Evolutionary conservation across 164 flowering plant genomes (phyloP).

Genomic region (Aristolochia fimbriata): DNA sequence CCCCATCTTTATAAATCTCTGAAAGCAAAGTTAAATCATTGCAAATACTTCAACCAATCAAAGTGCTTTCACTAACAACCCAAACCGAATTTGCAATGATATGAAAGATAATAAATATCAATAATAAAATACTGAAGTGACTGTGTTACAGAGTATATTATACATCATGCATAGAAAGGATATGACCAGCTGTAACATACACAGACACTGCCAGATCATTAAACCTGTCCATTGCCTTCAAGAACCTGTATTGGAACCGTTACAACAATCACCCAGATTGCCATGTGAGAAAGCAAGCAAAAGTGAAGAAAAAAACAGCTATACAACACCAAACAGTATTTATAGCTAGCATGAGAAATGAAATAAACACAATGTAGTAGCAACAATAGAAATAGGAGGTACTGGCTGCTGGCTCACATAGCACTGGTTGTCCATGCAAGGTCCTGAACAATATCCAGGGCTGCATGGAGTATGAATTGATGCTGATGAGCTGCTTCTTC

Average conservation of each 20-base stretch:
- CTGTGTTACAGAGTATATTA: no score
- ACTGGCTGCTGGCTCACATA: constrained; percentile 35
- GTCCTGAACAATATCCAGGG: constrained; percentile 94
- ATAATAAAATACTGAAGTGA: no score
- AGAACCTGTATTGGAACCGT: constrained; percentile 49
- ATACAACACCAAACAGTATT: background rate
- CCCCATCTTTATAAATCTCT: no score
- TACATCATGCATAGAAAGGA: constrained; percentile 32
- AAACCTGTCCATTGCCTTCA: constrained; percentile 83
- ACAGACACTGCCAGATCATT: constrained; percentile 88
- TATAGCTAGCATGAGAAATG: background rate
- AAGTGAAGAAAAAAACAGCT: background rate
- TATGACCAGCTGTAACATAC: constrained; percentile 97
- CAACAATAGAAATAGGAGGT: background rate
- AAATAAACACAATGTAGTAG: background rate
- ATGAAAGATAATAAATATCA: no score
- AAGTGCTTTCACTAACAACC: no score
- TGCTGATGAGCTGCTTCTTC: constrained; percentile 97
- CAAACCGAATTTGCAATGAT: no score
- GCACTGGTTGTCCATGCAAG: constrained; percentile 98
- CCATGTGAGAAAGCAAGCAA: no score
- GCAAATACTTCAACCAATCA: no score
- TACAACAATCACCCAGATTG: background rate
- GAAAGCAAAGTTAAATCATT: no score
- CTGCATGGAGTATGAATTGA: constrained; percentile 89